phyloP scores from a whole-genome alignment of 1,139 yeast species.

The Magnusiomyces paraingens region DNA sequence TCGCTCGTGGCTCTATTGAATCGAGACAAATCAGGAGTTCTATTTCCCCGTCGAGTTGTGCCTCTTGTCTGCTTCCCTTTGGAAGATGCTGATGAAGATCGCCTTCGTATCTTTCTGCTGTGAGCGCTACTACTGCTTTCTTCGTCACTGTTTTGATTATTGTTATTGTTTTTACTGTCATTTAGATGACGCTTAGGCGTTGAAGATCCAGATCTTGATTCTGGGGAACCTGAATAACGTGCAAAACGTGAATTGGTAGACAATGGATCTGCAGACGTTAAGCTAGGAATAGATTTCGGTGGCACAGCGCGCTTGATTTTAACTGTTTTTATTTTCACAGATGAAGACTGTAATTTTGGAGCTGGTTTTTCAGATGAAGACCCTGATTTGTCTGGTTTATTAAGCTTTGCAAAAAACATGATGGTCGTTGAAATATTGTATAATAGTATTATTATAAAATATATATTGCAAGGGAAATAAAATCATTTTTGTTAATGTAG shows the following conservation, averaged over 20 bases:
- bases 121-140: not conserved
- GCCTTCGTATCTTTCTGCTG: not conserved
- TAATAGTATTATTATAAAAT: not conserved
- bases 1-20: constrained; percentile 9
- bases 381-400: constrained; percentile 16
- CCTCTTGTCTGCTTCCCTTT: not conserved
- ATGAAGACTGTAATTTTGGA: not conserved
- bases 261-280: not conserved
- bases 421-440: not conserved
- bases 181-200: not conserved
- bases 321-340: constrained; percentile 11
- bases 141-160: not conserved
- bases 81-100: not conserved
- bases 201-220: not conserved
- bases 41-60: constrained; percentile 3
- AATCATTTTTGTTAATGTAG: not conserved
- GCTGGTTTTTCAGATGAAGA: constrained; percentile 16
- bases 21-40: constrained; percentile 11
- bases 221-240: too few relatives aligned
- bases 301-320: constrained; percentile 12
- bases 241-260: not conserved
- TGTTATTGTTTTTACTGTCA: not conserved
- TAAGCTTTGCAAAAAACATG: constrained; percentile 22
- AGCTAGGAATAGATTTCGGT: not conserved
- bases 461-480: not conserved